phyloP scores from a whole-genome alignment of 768 basidiomycete genomes.

The Pilatotrama ljubarskyi region DNA sequence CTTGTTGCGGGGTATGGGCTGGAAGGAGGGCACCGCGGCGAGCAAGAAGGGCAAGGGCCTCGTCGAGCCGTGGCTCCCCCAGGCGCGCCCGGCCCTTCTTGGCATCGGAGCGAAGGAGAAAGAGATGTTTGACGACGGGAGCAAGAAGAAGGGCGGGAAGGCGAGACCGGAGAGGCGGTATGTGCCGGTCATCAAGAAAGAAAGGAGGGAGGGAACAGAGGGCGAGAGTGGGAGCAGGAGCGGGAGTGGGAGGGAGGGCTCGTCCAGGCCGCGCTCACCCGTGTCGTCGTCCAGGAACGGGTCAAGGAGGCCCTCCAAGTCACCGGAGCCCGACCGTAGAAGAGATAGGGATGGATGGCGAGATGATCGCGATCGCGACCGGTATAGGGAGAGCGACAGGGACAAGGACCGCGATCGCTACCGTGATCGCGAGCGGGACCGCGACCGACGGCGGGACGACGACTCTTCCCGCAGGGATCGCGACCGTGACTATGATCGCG shows the following conservation, averaged over 20 bases:
- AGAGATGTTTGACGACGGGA: slow-evolving; percentile 71
- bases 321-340: slow-evolving; percentile 39
- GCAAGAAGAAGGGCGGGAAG: slow-evolving; percentile 42
- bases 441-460: not conserved
- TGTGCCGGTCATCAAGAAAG: slow-evolving; percentile 77
- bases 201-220: slow-evolving; percentile 36
- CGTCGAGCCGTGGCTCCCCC: slow-evolving; percentile 79
- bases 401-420: slow-evolving; percentile 30
- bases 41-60: slow-evolving; percentile 57
- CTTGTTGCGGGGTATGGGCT: slow-evolving; percentile 94
- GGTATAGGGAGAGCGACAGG: slow-evolving; percentile 32
- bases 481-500: slow-evolving; percentile 17
- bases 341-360: slow-evolving; percentile 19
- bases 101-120: slow-evolving; percentile 94
- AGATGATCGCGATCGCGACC: slow-evolving; percentile 35
- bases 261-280: slow-evolving; percentile 40
- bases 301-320: slow-evolving; percentile 54
- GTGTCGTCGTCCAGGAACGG: slow-evolving; percentile 36
- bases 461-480: not conserved
- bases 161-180: slow-evolving; percentile 73
- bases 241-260: slow-evolving; percentile 27
- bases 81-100: slow-evolving; percentile 78
- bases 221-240: slow-evolving; percentile 23
- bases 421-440: slow-evolving; percentile 20
- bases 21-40: slow-evolving; percentile 81